Conservation (phyloP, 169 alveolate genomes). For the Toxoplasma gondii region DNA sequence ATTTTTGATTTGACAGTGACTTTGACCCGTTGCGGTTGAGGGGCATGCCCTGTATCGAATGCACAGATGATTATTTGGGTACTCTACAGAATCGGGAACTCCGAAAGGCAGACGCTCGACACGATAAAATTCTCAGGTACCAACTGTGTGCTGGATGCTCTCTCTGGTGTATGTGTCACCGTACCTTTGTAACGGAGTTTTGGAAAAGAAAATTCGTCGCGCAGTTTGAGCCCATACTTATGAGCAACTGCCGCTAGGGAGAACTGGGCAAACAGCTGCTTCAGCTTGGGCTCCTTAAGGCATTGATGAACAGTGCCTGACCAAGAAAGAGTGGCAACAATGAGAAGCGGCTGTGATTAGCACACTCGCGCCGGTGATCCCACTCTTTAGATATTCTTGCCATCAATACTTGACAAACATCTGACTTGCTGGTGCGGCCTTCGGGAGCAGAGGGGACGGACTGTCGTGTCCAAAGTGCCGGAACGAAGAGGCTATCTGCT, state of each 20-base stretch:
- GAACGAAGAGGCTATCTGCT: too few relatives aligned
- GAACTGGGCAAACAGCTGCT: slow-evolving; percentile 47
- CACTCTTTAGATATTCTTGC: too few relatives aligned
- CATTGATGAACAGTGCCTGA: slow-evolving; percentile 23
- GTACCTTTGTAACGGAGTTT: slow-evolving; percentile 47
- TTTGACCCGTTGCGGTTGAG: slow-evolving; percentile 5
- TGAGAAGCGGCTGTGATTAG: too few relatives aligned
- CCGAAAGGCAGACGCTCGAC: too few relatives aligned
- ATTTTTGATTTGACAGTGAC: not conserved
- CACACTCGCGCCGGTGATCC: too few relatives aligned
- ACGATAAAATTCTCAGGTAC: too few relatives aligned
- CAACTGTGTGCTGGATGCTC: too few relatives aligned
- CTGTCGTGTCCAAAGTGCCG: too few relatives aligned
- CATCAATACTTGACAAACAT: too few relatives aligned
- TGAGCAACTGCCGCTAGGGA: slow-evolving; percentile 54
- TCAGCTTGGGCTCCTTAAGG: not conserved
- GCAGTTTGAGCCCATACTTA: slow-evolving; percentile 54
- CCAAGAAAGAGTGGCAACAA: not conserved
- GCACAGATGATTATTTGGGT: not conserved
- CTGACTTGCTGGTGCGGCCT: too few relatives aligned
- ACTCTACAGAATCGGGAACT: too few relatives aligned
- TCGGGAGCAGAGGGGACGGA: too few relatives aligned
- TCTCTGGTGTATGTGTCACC: not conserved
- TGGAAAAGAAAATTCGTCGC: slow-evolving; percentile 53
- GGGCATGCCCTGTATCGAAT: slow-evolving; percentile 3